Evolutionary conservation across 148 eudicot genomes (phyloP).

Genomic region (Vaccinium macrocarpon): DNA sequence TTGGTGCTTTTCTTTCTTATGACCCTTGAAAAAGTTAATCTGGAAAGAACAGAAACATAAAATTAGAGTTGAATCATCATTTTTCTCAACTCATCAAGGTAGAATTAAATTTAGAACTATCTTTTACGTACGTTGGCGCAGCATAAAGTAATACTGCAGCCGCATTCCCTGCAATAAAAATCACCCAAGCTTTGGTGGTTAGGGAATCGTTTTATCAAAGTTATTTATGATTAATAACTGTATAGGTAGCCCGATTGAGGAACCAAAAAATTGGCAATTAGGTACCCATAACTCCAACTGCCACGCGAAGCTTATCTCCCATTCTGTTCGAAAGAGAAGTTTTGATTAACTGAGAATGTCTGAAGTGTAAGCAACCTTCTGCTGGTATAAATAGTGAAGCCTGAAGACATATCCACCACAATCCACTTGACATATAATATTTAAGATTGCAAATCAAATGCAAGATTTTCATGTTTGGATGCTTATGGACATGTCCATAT

Average conservation of each 20-base stretch:
- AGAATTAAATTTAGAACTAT: neutral
- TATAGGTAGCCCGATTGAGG: neutral
- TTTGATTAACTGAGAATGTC: neutral
- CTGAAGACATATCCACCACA: neutral
- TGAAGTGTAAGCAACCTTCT: constrained; percentile 8
- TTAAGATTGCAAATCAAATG: neutral
- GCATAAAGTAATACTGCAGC: constrained; percentile 65
- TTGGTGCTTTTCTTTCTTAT: constrained; percentile 66
- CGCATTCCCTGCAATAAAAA: constrained; percentile 65
- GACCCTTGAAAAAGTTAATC: constrained; percentile 62
- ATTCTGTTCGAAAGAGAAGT: constrained; percentile 22
- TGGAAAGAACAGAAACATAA: constrained; percentile 25
- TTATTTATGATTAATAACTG: too few species aligned
- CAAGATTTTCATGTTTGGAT: too few species aligned
- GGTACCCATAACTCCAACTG: constrained; percentile 66
- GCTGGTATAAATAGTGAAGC: constrained; percentile 21
- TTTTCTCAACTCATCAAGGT: neutral
- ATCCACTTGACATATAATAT: too few species aligned
- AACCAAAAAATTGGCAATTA: neutral
- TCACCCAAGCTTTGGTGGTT: neutral
- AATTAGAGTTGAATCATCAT: neutral
- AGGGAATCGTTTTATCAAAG: neutral
- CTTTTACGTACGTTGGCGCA: constrained; percentile 57
- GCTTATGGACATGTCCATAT: too few species aligned
- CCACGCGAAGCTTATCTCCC: constrained; percentile 55